phyloP scores from a whole-genome alignment of 495 filamentous ascomycete species.

The Jackrogersella minutella region DNA sequence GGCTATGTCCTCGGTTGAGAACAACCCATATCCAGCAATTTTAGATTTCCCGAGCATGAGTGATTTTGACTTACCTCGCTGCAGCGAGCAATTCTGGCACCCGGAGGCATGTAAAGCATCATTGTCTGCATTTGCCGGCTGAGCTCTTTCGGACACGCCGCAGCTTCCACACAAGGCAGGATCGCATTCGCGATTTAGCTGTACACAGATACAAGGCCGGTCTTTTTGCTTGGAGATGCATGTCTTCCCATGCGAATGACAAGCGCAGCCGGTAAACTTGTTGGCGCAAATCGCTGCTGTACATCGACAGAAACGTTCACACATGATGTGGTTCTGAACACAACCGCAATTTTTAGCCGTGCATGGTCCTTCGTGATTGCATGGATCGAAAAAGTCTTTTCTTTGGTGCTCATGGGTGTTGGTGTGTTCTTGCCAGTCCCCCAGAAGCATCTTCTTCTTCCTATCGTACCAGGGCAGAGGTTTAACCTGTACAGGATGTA shows the following conservation, averaged over 20 bases:
- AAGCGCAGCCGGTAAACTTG: slow-evolving; percentile 72
- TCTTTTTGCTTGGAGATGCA: slow-evolving; percentile 60
- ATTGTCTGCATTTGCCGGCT: slow-evolving; percentile 66
- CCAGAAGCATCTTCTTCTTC: slow-evolving; percentile 54
- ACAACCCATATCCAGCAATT: slow-evolving; percentile 72
- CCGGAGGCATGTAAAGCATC: slow-evolving; percentile 56
- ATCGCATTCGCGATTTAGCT: slow-evolving; percentile 75
- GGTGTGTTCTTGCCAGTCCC: slow-evolving; percentile 58
- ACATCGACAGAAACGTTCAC: slow-evolving; percentile 73
- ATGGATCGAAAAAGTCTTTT: slow-evolving; percentile 52
- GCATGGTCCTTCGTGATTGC: slow-evolving; percentile 58
- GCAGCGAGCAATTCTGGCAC: slow-evolving; percentile 70
- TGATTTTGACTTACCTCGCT: slow-evolving; percentile 65
- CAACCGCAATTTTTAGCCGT: slow-evolving; percentile 62
- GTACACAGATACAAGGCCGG: slow-evolving; percentile 64
- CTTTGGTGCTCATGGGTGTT: slow-evolving; percentile 54
- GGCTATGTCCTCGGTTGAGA: slow-evolving; percentile 66
- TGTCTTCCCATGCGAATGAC: slow-evolving; percentile 59
- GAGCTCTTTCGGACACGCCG: slow-evolving; percentile 67
- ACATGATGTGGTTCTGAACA: slow-evolving; percentile 61
- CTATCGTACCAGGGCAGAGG: slow-evolving; percentile 57
- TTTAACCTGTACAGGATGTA: slow-evolving; percentile 45
- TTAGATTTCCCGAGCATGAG: slow-evolving; percentile 69
- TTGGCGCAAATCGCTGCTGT: slow-evolving; percentile 63
- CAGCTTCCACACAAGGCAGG: slow-evolving; percentile 71